Evolutionary conservation across 2,329 filamentous ascomycete species (phyloP).

Genomic region (Byssoonygena ceratinophila): DNA sequence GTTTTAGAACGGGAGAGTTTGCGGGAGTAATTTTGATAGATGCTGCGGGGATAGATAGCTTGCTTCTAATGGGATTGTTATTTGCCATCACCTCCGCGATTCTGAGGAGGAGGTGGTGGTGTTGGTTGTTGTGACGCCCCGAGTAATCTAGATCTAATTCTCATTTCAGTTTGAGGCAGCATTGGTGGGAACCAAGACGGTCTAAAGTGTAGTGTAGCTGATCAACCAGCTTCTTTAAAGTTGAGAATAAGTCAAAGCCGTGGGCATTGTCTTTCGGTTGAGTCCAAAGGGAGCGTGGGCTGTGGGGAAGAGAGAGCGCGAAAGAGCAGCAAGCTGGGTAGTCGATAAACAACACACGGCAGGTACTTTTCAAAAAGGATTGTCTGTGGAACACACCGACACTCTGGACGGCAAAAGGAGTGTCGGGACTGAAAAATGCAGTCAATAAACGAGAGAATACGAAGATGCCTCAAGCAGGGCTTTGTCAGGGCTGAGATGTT

Average conservation of each 20-base stretch:
- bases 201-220: not conserved
- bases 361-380: not conserved
- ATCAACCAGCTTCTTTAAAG: not conserved
- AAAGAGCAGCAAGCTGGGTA: not conserved
- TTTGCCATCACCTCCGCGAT: conserved; percentile 30
- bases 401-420: not conserved
- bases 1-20: conserved; percentile 59
- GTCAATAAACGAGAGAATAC: conserved; percentile 1
- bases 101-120: conserved; percentile 13
- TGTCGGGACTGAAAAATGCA: not conserved
- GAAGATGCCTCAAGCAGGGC: not conserved
- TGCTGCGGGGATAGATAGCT: conserved; percentile 24
- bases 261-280: not conserved
- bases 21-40: conserved; percentile 61
- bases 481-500: not conserved
- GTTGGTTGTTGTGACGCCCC: conserved; percentile 24
- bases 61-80: conserved; percentile 29
- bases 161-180: conserved; percentile 24
- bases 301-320: not conserved
- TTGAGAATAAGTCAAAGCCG: not conserved
- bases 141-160: conserved; percentile 18
- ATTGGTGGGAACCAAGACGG: conserved; percentile 18
- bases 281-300: not conserved
- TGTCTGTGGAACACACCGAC: not conserved
- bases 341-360: conserved; percentile 1